Conservation (phyloP, 352 stramenopile genomes). For the Phytopythium cucurbitacearum region DNA sequence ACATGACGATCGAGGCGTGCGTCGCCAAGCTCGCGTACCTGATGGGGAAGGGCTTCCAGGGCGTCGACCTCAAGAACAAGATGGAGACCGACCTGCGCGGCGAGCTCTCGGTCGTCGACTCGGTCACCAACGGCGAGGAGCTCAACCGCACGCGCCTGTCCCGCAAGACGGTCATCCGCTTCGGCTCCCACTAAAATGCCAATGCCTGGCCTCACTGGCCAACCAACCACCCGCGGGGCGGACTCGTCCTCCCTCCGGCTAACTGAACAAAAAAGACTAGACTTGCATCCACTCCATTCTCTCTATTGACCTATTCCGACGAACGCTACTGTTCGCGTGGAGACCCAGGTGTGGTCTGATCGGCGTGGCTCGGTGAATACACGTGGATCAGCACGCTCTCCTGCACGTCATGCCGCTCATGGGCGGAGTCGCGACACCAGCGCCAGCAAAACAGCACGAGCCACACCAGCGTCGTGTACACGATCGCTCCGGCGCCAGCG, state of each 20-base stretch:
- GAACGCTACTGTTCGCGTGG: too few relatives aligned
- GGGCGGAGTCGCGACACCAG: constrained; percentile 25
- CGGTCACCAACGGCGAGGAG: constrained; percentile 56
- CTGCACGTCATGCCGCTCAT: constrained; percentile 6
- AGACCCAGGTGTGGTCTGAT: not conserved
- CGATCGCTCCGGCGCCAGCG: constrained; percentile 29
- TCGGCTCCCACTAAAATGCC: constrained; percentile 48
- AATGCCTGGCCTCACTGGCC: not conserved
- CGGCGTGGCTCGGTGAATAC: not conserved
- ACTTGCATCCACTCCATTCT: too few relatives aligned
- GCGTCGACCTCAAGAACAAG: constrained; percentile 62
- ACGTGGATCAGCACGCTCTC: constrained; percentile 2
- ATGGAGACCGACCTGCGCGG: constrained; percentile 84
- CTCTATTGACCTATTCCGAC: too few relatives aligned
- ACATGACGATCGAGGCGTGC: constrained; percentile 96
- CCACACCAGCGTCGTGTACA: constrained; percentile 35
- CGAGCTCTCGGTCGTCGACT: constrained; percentile 74
- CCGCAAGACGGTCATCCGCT: constrained; percentile 75
- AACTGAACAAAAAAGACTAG: too few relatives aligned
- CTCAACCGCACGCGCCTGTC: constrained; percentile 57
- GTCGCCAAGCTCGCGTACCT: constrained; percentile 94
- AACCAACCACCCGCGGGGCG: too few relatives aligned
- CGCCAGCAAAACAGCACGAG: constrained; percentile 38
- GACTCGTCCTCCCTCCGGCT: too few relatives aligned
- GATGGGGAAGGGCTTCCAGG: constrained; percentile 84